phyloP scores from a whole-genome alignment of 1,284 basidiomycete species.

The Coniferiporia weirii region DNA sequence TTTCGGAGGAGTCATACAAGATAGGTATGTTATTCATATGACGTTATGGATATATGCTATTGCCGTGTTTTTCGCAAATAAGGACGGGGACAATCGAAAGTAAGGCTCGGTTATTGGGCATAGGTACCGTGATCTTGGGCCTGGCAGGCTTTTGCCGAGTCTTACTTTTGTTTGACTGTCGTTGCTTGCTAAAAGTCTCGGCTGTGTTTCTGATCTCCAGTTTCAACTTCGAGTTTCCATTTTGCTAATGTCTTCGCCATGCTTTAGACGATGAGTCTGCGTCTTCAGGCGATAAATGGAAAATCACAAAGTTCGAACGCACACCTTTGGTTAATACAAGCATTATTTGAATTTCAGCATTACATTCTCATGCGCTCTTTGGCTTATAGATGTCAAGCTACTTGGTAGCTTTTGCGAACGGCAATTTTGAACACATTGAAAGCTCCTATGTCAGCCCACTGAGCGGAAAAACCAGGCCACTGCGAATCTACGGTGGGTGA shows the following conservation, averaged over 20 bases:
- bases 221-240: neutral
- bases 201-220: neutral
- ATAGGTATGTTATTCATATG: slow-evolving; percentile 2
- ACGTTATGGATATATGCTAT: neutral
- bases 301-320: slow-evolving; percentile 73
- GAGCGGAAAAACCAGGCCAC: slow-evolving; percentile 76
- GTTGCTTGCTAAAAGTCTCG: neutral
- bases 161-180: neutral
- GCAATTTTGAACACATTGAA: slow-evolving; percentile 72
- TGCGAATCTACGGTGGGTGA: slow-evolving; percentile 74
- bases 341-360: too few species aligned
- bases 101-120: neutral
- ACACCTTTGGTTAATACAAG: slow-evolving; percentile 48
- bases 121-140: neutral
- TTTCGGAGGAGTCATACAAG: slow-evolving; percentile 46
- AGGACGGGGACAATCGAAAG: neutral
- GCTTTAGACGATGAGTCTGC: neutral
- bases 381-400: slow-evolving; percentile 74
- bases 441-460: slow-evolving; percentile 78
- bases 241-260: neutral
- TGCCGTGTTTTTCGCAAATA: neutral
- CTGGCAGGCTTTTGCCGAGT: too few species aligned
- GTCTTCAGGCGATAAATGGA: slow-evolving; percentile 51
- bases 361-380: neutral
- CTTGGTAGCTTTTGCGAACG: slow-evolving; percentile 89